Evolutionary conservation across 2,329 filamentous ascomycete genomes (phyloP).

Genomic region (Apiospora hydei): DNA sequence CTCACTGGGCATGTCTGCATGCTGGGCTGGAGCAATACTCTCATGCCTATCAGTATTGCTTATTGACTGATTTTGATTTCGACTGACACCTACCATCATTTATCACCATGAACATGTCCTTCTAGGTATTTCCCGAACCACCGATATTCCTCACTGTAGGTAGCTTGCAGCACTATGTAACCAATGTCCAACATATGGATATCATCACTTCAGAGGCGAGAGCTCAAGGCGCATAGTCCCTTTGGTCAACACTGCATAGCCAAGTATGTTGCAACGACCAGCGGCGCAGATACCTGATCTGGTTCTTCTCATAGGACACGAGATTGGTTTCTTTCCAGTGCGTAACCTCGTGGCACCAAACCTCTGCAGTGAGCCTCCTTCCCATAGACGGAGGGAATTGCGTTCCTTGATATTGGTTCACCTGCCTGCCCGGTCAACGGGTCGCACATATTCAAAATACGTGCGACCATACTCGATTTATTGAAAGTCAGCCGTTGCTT

Average conservation of each 20-base stretch:
- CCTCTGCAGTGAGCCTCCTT: slow-evolving; percentile 10
- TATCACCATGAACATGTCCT: not conserved
- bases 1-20: not conserved
- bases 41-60: too few species aligned
- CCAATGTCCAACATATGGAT: not conserved
- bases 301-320: not conserved
- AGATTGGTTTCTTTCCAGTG: not conserved
- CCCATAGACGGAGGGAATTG: not conserved
- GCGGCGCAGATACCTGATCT: not conserved
- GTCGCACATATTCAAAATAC: not conserved
- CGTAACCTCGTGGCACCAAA: slow-evolving; percentile 12
- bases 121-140: not conserved
- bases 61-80: not conserved
- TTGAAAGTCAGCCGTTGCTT: not conserved
- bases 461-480: slow-evolving; percentile 1
- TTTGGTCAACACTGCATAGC: not conserved
- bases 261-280: not conserved
- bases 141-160: not conserved
- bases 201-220: not conserved
- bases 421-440: not conserved
- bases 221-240: too few species aligned
- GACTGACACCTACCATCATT: not conserved
- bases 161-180: not conserved
- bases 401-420: not conserved
- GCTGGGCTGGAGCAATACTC: not conserved